Percentiles rank a stretch among this genome's conserved stretches.
Evolutionary conservation across 345 rosid genomes (phyloP).

Genomic region (Dipteronia dyeriana): DNA sequence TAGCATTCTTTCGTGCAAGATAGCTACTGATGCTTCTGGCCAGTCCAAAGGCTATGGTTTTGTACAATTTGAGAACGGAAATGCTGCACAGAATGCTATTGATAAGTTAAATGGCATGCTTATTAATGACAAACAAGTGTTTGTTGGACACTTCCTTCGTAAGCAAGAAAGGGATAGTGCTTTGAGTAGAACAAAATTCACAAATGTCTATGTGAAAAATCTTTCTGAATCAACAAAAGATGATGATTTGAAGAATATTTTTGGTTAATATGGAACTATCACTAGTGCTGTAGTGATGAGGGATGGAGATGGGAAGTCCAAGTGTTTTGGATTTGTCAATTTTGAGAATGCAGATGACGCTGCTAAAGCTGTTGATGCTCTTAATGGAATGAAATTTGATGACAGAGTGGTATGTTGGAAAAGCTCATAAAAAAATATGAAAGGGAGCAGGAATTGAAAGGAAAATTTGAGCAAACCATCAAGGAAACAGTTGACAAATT

Average conservation of each 20-base stretch:
- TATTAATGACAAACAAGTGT: constrained; percentile 89
- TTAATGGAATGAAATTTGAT: constrained; percentile 77
- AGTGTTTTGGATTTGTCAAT: constrained; percentile 92
- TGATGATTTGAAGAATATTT: constrained; percentile 63
- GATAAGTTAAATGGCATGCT: constrained; percentile 91
- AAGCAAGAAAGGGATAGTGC: constrained; percentile 76
- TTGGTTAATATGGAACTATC: constrained; percentile 77
- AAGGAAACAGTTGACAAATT: too few species aligned
- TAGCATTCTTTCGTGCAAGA: constrained; percentile 83
- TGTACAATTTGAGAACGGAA: constrained; percentile 80
- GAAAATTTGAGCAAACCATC: neutral
- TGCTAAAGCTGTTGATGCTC: constrained; percentile 77
- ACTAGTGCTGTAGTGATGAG: constrained; percentile 84
- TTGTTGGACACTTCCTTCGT: constrained; percentile 87
- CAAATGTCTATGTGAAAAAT: constrained; percentile 83
- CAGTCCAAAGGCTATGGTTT: constrained; percentile 97
- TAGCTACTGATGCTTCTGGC: constrained; percentile 71
- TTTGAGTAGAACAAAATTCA: constrained; percentile 55
- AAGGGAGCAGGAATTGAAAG: constrained; percentile 73
- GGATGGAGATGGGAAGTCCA: constrained; percentile 91
- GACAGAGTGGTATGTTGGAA: constrained; percentile 97
- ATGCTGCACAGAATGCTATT: constrained; percentile 78
- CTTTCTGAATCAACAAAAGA: constrained; percentile 64
- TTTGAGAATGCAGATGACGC: constrained; percentile 79
- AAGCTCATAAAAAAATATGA: constrained; percentile 89